Base-by-base conservation (phyloP, 108 stramenopile species). In the Nitzschia putrida region DNA sequence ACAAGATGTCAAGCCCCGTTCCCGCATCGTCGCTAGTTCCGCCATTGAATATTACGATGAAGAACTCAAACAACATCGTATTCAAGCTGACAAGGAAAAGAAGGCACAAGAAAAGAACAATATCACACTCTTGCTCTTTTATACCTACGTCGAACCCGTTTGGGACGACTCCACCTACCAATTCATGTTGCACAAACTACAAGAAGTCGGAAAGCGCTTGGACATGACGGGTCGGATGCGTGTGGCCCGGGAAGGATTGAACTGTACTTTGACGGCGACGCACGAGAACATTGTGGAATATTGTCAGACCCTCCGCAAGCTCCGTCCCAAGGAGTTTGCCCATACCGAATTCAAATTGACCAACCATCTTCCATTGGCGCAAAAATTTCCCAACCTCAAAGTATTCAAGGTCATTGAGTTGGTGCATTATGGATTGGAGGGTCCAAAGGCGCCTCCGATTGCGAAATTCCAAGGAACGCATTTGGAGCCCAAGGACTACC, bases 331-430 rank as follows among this genome's bases (percentile, higher is more conserved):
- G 2, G 79, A 79, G 25, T 95, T 95, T 73, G 60, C 61, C n/a
- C 61, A 71, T 11, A 95, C 94, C 3, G 94, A 95, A 43, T 95
- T 95, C 77, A 95, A 95, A 63, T 50, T 95, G 42, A 92, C 90
- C 14, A 80, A 85, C 50, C 74, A 88, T 67, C 50, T 95, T 25
- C 91, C 89, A 0, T 42, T 53, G 45, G 83, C 82, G 9, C 91
- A 92, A 65, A 63, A 69, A n/a, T 95, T 95, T 77, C 79, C 84
- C 16, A 77, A 88, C 34, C 61, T 95, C 34, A 88, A 92, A 66
- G 81, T 88, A 9, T 82, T 92, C 59, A 72, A 77, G 39, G 91
- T 92, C 22, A 64, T 75, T 7, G 94, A 95, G 64, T 69, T 96
- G 61, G 95, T 96, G 8, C 79, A 88, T 71, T 96, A 96, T 76